A percentile compares a stretch with the other conserved stretches of the same genome.
phyloP scores from a whole-genome alignment of 805 yeast species.

The Kodamaea sagamina region DNA sequence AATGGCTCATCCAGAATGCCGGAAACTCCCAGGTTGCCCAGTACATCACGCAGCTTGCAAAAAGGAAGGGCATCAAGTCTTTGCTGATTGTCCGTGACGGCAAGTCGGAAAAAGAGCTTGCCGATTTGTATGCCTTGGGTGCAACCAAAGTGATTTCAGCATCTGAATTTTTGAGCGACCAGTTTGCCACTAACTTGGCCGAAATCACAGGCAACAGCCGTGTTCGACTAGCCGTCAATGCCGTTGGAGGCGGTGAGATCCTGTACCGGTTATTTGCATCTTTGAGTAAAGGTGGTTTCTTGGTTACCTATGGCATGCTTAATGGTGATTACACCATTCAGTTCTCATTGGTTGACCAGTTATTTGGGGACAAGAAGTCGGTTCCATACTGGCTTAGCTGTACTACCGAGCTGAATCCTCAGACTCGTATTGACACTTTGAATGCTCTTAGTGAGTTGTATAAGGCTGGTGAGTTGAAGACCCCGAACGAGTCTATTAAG shows the following conservation, averaged over 20 bases:
- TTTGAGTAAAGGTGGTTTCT: neutral
- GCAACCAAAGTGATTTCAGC: slow-evolving; percentile 34
- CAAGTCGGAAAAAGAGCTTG: slow-evolving; percentile 25
- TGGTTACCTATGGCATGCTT: neutral
- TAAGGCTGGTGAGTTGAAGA: slow-evolving; percentile 12
- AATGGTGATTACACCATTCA: slow-evolving; percentile 18
- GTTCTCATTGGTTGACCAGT: slow-evolving; percentile 25
- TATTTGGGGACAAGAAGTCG: slow-evolving; percentile 32
- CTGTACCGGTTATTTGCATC: slow-evolving; percentile 5
- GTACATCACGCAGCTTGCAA: slow-evolving; percentile 32
- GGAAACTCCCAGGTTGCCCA: slow-evolving; percentile 37
- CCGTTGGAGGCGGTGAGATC: neutral
- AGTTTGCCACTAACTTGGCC: slow-evolving; percentile 12
- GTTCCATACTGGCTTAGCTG: slow-evolving; percentile 33
- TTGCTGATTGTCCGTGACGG: slow-evolving; percentile 32
- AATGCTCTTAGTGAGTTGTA: neutral
- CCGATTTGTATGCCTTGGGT: slow-evolving; percentile 27
- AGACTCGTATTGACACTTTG: neutral
- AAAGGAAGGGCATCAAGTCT: slow-evolving; percentile 24
- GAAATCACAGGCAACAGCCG: neutral
- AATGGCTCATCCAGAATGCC: slow-evolving; percentile 36
- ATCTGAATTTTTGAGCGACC: slow-evolving; percentile 22
- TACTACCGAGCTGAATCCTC: neutral
- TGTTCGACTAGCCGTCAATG: neutral
- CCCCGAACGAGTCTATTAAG: too few relatives aligned